Evolutionary conservation across 805 yeast species (phyloP).

Genomic region (Clavispora asparagi): DNA sequence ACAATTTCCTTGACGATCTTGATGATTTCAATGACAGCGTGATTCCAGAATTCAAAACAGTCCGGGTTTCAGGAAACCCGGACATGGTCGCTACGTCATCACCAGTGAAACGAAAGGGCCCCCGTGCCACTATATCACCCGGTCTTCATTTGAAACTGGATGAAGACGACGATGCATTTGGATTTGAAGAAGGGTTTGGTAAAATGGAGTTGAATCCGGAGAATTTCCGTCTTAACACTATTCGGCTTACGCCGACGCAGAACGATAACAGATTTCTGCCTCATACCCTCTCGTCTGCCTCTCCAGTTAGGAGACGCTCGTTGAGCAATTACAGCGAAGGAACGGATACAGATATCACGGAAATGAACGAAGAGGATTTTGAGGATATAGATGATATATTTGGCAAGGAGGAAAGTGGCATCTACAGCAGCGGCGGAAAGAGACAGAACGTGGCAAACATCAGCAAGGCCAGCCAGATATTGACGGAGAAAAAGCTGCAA

Average conservation of each 20-base stretch:
- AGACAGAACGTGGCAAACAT: constrained; percentile 4
- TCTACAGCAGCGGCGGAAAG: constrained; percentile 20
- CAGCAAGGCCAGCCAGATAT: constrained; percentile 20
- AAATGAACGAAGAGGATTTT: constrained; percentile 33
- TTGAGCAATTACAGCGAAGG: constrained; percentile 36
- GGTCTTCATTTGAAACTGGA: constrained; percentile 3
- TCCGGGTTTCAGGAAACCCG: neutral
- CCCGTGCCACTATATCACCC: constrained; percentile 2
- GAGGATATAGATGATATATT: constrained; percentile 35
- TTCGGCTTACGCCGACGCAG: neutral
- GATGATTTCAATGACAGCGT: constrained; percentile 1
- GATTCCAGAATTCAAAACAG: neutral
- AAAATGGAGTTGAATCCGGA: neutral
- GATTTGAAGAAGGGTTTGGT: constrained; percentile 9
- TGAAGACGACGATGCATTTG: constrained; percentile 6
- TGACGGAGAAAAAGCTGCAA: constrained; percentile 18
- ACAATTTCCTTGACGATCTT: constrained; percentile 4
- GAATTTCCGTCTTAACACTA: neutral
- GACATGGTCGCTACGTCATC: neutral
- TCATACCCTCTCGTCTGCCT: constrained; percentile 9
- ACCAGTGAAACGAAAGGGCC: neutral
- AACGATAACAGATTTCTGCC: constrained; percentile 7
- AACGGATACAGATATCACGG: constrained; percentile 36
- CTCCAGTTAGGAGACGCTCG: constrained; percentile 19
- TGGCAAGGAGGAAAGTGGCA: constrained; percentile 33